Evolutionary conservation across 2,329 filamentous ascomycete species (phyloP), one percentile per base, ranked within the genome.

Genomic region (Aspergillus latus): DNA sequence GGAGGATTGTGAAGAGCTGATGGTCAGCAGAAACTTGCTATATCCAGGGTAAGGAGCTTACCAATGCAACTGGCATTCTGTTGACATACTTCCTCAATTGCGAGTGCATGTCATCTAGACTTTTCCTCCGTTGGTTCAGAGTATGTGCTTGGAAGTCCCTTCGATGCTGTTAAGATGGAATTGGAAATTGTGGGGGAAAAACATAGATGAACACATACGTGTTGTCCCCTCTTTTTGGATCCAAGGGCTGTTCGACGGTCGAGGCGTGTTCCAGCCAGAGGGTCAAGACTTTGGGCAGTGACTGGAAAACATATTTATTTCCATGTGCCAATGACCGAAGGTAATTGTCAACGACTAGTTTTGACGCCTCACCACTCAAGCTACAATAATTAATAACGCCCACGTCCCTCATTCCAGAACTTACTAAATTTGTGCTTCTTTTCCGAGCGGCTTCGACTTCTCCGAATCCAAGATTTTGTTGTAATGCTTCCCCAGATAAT

Each of bases 261-360:
- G 88, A 87, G 5, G 91, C 93, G 59, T 99, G 83, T 66, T 97
- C 93, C 37, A 99, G 80, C 93, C 95, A 99, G 2, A 99, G 80
- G 0, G 94, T 99, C 40, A 99, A 76, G 45, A 97, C 82, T 59
- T 95, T 89, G 0, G 94, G 95, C 34, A 99, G 79, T 0, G 92
- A 97, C 72, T 97, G 92, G 67, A 96, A 96, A 43, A 97, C 84
- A 72, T 97, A 97, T 74, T 97, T 99, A 46, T 91, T 94, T 32
- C 94, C 94, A 63, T 88, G 93, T 29, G 87, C 86, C 44, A 97
- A 82, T 2, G 92, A 95, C 29, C 93, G 85, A 44, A 96, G 80
- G 67, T 96, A 97, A 69, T 96, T 97, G 67, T 97, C 92, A 62
- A 97, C 90, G 36, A 99, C 90, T 13, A 97, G 82, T 68, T 92